Evolutionary conservation across 768 basidiomycete genomes (phyloP).

Genomic region (Kwoniella shandongensis): DNA sequence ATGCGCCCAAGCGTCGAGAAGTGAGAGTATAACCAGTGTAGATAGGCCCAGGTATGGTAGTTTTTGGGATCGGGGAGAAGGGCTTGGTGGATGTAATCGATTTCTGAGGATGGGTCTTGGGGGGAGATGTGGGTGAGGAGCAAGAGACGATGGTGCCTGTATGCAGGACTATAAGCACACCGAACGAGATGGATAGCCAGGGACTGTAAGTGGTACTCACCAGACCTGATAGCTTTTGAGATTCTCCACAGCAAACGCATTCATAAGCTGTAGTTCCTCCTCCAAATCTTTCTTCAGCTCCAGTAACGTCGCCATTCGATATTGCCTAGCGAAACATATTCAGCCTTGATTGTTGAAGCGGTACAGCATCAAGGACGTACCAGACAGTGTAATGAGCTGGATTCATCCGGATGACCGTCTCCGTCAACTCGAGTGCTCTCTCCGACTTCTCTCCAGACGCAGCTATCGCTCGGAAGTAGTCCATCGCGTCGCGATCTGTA

Average conservation of each 20-base stretch:
- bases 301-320: conserved; percentile 82
- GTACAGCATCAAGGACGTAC: conserved; percentile 59
- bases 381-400: conserved; percentile 97
- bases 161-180: no score
- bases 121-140: conserved; percentile 53
- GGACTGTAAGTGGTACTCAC: conserved; percentile 63
- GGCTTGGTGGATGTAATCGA: conserved; percentile 72
- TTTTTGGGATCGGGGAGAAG: conserved; percentile 85
- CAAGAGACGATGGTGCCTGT: conserved; percentile 58
- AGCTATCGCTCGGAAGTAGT: conserved; percentile 85
- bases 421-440: conserved; percentile 82
- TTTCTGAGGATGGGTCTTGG: conserved; percentile 59
- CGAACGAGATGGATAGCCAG: background rate
- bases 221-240: conserved; percentile 98
- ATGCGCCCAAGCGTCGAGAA: conserved; percentile 57
- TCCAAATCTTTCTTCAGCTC: conserved; percentile 67
- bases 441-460: conserved; percentile 73
- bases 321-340: conserved; percentile 67
- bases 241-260: conserved; percentile 75
- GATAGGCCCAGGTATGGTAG: conserved; percentile 98
- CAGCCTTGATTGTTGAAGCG: background rate
- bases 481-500: conserved; percentile 85
- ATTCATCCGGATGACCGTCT: conserved; percentile 82
- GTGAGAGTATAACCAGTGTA: conserved; percentile 87
- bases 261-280: conserved; percentile 79